Base-by-base conservation (phyloP, 2,329 filamentous ascomycete species). In the Xylaria arbuscula region DNA sequence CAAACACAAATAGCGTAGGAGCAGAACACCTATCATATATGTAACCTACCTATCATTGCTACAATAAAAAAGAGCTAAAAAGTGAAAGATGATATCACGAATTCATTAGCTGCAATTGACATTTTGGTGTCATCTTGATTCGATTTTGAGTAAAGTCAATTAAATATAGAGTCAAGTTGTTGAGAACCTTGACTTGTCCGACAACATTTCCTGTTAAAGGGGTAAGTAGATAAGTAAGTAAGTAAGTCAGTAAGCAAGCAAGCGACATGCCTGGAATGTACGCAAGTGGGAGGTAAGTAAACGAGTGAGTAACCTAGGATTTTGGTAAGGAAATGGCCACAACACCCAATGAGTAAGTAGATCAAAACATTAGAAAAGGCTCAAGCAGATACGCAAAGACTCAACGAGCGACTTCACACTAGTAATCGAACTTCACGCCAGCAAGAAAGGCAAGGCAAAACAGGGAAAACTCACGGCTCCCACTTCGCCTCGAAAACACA, bases 401-500 rank as follows among this genome's bases (percentile, higher is more conserved):
- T n/a, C n/a, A n/a, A n/a, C n/a, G n/a, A n/a, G n/a, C n/a, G n/a
- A n/a, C n/a, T n/a, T n/a, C n/a, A n/a, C n/a, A n/a, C n/a, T n/a
- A n/a, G n/a, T n/a, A n/a, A n/a, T n/a, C n/a, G n/a, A n/a, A n/a
- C 28, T 28, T 28, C 3, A 28, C 28, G 28, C 28, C 28, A 28
- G 28, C 28, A 28, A 28, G 3, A 28, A 28, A 28, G 28, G 28
- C 28, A 28, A 28, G 28, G 28, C 28, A 5, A 28, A 5, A 28
- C 28, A 28, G 28, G 28, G 28, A 28, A 28, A 24, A 59, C 34
- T 36, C 45, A 59, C 15, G 62, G 47, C 0, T 59, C 62, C 62
- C 55, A 64, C 36, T 59, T 22, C 7, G 58, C 59, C 48, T 67
- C 59, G 9, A 66, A 66, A 19, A 67, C 67, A 59, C 59, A 63